A percentile compares a stretch with the other conserved stretches of the same genome.
These are phyloP conservation scores for Saksenaea vasiformis DNA, from an alignment of 371 early-diverging fungal genomes.

Conservation along the genomic window DNA sequence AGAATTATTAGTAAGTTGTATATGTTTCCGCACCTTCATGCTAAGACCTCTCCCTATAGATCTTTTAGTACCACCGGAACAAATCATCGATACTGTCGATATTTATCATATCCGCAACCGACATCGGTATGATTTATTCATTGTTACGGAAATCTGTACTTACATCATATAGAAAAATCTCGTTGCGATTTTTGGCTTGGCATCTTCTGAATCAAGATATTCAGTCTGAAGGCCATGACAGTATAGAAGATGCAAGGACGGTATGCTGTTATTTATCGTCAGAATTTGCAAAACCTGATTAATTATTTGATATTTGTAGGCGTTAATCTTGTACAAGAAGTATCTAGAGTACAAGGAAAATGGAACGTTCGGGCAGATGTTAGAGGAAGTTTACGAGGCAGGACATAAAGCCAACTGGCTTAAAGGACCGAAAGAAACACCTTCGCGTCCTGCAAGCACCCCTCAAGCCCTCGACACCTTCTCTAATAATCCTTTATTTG, in stretches of 20 bases:
- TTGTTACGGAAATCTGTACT: background rate
- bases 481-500: conserved; percentile 11
- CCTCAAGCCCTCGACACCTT: conserved; percentile 19
- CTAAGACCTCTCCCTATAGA: conserved; percentile 42
- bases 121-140: conserved; percentile 53
- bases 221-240: conserved; percentile 88
- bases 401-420: conserved; percentile 72
- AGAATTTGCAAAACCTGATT: background rate
- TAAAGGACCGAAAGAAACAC: conserved; percentile 35
- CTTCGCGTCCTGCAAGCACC: conserved; percentile 15
- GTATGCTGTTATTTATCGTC: conserved; percentile 33
- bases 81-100: conserved; percentile 91
- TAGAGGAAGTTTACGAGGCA: conserved; percentile 84
- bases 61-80: conserved; percentile 82
- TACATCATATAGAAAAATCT: conserved; percentile 64
- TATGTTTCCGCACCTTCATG: background rate
- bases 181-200: conserved; percentile 92
- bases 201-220: conserved; percentile 82
- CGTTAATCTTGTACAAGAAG: conserved; percentile 80
- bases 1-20: conserved; percentile 76
- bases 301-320: conserved; percentile 37
- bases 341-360: conserved; percentile 66
- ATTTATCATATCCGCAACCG: conserved; percentile 82
- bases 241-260: conserved; percentile 91
- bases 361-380: conserved; percentile 68